Conservation (phyloP, 768 basidiomycete species). For the Mycena galericulata region DNA sequence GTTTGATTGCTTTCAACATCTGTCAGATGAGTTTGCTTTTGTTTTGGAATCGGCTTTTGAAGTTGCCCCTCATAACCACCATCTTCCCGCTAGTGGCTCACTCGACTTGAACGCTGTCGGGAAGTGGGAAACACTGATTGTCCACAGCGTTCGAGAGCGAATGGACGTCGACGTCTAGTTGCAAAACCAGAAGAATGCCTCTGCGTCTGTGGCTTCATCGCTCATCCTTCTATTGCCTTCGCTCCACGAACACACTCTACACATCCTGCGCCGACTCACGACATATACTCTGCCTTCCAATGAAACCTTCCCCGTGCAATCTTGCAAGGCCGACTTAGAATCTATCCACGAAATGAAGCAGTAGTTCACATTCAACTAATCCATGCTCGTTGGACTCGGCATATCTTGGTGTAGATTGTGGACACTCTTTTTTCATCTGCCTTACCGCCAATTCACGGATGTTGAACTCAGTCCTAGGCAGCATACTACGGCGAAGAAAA, state of each 20-base stretch:
- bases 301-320: background rate
- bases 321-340: background rate
- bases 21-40: no score
- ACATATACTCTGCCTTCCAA: conserved; percentile 17
- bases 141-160: conserved; percentile 5
- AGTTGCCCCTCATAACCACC: no score
- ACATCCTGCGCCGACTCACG: background rate
- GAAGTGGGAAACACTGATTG: conserved; percentile 20
- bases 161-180: background rate
- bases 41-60: no score
- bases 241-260: background rate
- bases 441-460: conserved; percentile 9
- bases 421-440: conserved; percentile 2
- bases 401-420: conserved; percentile 1
- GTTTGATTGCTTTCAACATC: no score
- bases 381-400: conserved; percentile 11
- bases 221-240: conserved; percentile 1
- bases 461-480: background rate
- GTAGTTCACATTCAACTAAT: no score
- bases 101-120: no score
- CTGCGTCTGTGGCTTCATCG: background rate
- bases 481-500: background rate
- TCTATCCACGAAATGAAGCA: no score
- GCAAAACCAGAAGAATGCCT: background rate
- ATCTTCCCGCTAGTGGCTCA: conserved; percentile 5